phyloP scores from a whole-genome alignment of 164 flowering plant species.

The Brasenia schreberi region DNA sequence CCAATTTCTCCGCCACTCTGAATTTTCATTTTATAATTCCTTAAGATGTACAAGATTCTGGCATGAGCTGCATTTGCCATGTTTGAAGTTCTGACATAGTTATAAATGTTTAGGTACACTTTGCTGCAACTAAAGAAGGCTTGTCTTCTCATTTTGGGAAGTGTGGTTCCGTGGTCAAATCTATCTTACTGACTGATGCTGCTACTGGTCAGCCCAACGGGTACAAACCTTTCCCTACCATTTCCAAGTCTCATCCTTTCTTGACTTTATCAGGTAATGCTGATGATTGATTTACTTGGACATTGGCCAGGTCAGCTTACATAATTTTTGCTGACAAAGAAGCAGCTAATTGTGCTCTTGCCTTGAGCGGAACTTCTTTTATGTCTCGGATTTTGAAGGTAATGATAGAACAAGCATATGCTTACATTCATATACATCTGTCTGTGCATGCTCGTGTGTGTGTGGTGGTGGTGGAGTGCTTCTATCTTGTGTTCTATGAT shows the following conservation, averaged over 20 bases:
- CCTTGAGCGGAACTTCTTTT: slow-evolving; percentile 25
- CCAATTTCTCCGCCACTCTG: no score
- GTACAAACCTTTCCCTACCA: slow-evolving; percentile 8
- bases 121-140: slow-evolving; percentile 26
- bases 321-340: slow-evolving; percentile 22
- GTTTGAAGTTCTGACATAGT: neutral
- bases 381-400: slow-evolving; percentile 30
- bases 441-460: neutral
- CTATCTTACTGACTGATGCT: slow-evolving; percentile 13
- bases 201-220: slow-evolving; percentile 23
- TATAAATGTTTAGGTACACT: slow-evolving; percentile 23
- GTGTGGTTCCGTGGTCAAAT: slow-evolving; percentile 22
- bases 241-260: neutral
- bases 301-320: slow-evolving; percentile 22
- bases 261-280: neutral
- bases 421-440: neutral
- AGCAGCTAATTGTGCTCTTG: slow-evolving; percentile 27
- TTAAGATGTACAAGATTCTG: no score
- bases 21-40: no score
- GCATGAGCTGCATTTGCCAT: no score
- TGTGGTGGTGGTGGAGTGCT: no score
- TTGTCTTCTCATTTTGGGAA: slow-evolving; percentile 19
- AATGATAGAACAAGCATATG: neutral
- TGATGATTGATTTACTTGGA: neutral
- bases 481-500: no score